Percentiles rank a stretch among this genome's conserved stretches.
Conservation (phyloP, 164 flowering plant genomes). For the Aristolochia fimbriata region DNA sequence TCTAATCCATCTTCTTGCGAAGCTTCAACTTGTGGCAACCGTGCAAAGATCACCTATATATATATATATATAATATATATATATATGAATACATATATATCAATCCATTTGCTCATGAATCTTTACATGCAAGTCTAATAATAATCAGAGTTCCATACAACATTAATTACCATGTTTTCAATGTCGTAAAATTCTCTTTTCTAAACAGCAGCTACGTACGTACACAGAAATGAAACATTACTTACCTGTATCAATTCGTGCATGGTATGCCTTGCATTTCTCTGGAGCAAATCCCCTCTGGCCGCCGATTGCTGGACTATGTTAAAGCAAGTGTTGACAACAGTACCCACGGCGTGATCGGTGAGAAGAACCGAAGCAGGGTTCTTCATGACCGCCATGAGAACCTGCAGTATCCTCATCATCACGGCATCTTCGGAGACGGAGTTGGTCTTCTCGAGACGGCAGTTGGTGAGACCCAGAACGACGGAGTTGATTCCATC, state of each 20-base stretch:
- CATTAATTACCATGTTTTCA: too few species aligned
- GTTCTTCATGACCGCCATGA: slow-evolving; percentile 44
- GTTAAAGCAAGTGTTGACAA: slow-evolving; percentile 70
- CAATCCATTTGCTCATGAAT: not conserved
- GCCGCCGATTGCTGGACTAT: slow-evolving; percentile 56
- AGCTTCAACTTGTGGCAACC: slow-evolving; percentile 49
- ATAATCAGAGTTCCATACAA: too few species aligned
- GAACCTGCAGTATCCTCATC: slow-evolving; percentile 56
- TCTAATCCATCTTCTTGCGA: slow-evolving; percentile 31
- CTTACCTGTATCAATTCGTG: slow-evolving; percentile 62
- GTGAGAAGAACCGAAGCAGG: slow-evolving; percentile 39
- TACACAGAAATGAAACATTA: too few species aligned
- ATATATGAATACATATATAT: too few species aligned
- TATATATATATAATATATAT: too few species aligned
- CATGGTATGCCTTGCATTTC: slow-evolving; percentile 63
- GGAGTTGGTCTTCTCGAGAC: slow-evolving; percentile 48
- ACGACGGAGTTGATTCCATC: slow-evolving; percentile 51
- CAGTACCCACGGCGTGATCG: slow-evolving; percentile 59
- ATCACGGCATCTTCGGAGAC: slow-evolving; percentile 45
- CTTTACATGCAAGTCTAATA: too few species aligned
- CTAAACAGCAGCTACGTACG: too few species aligned
- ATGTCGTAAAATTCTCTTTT: too few species aligned
- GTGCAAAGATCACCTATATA: slow-evolving; percentile 33
- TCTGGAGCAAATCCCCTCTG: slow-evolving; percentile 66
- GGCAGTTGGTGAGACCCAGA: slow-evolving; percentile 44